phyloP scores from a whole-genome alignment of 2,329 filamentous ascomycete genomes.

The Orbilia blumenaviensis region DNA sequence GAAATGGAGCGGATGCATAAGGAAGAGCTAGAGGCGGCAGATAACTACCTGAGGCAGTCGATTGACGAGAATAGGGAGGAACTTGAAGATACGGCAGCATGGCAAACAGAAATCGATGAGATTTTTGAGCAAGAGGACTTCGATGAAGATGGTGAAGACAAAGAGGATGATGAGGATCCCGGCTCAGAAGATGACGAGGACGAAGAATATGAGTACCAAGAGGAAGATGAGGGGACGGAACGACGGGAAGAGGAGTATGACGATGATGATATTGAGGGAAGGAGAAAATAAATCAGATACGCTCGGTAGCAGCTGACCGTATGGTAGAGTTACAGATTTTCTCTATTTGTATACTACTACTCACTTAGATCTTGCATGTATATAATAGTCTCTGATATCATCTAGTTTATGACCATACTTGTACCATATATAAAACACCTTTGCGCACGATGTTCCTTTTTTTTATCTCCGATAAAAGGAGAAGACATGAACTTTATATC shows the following conservation, averaged over 20 bases:
- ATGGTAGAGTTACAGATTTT: neutral
- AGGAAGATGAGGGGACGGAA: constrained; percentile 14
- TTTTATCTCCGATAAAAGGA: too few relatives aligned
- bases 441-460: too few relatives aligned
- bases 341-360: constrained; percentile 20
- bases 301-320: neutral
- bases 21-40: neutral
- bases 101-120: neutral
- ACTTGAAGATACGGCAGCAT: neutral
- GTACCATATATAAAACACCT: neutral
- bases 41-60: neutral
- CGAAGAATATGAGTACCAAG: constrained; percentile 59
- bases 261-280: neutral
- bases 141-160: constrained; percentile 64
- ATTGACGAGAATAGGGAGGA: neutral
- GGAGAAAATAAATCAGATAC: neutral
- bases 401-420: neutral
- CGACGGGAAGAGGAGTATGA: constrained; percentile 5
- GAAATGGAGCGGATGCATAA: neutral
- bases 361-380: constrained; percentile 14
- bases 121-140: constrained; percentile 59
- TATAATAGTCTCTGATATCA: constrained; percentile 17
- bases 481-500: too few relatives aligned
- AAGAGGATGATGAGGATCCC: constrained; percentile 72
- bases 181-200: constrained; percentile 72